Evolutionary conservation across 495 filamentous ascomycete species (phyloP), one percentile per base, ranked within the genome.

Genomic region (Penicillium nucicola): DNA sequence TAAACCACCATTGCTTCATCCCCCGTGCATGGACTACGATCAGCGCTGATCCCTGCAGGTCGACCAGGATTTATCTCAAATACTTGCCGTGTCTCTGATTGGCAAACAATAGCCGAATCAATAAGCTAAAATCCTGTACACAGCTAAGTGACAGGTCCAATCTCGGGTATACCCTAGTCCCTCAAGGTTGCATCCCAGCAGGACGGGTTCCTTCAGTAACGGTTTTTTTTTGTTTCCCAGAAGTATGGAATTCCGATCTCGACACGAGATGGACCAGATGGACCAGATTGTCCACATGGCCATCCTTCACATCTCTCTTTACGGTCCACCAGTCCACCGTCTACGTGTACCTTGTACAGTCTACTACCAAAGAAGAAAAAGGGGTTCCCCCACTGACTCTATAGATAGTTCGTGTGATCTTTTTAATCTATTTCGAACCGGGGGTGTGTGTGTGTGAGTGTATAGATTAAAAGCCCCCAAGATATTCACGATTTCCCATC

Each of bases 11-110:
- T 28, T 28, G 25, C 25, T 28, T 28, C 25, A 28, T 28, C 25
- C 22, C 25, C 11, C 55, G 52, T 58, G 62, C 59, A 60, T 59
- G 62, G 50, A 25, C 20, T 43, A 45, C 48, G 57, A 63, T 60
- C 62, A 58, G 49, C 59, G 62, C 17, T 58, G 55, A 61, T 60
- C 55, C 62, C 56, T 67, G 67, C 62, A 59, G 49, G 18, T 13
- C 52, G 56, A 65, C 69, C 59, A 58, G 68, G 68, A 64, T 67
- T 40, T 55, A 71, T 71, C 63, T 71, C 68, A 71, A 73, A 73
- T 71, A 68, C 64, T 62, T 65, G 18, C 56, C 46, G 55, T 46
- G 32, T 20, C 36, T 44, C 45, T 73, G 61, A 71, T 71, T 69
- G 68, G 68, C 48, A 58, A 60, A 48, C 48, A 53, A 35, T 42